Evolutionary conservation across 2,329 filamentous ascomycete species (phyloP).

Genomic region (Lecanicillium sp.): DNA sequence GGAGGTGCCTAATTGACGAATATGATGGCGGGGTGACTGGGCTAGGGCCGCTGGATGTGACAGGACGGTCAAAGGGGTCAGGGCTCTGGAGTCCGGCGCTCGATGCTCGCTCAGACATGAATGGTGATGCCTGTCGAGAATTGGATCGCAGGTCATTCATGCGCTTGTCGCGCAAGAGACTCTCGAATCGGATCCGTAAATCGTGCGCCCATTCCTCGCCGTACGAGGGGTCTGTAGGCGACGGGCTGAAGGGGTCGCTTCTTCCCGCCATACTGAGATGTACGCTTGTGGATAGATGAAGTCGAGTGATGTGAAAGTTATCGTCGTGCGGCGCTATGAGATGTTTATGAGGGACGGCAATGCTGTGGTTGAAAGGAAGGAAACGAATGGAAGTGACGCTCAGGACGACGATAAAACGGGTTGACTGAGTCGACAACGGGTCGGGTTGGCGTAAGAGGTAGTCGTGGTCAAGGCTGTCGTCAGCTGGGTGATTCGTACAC

Average conservation of each 20-base stretch:
- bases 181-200: constrained; percentile 76
- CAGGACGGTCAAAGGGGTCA: constrained; percentile 33
- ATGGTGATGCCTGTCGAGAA: constrained; percentile 52
- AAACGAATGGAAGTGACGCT: neutral
- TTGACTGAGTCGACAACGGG: constrained; percentile 3
- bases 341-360: constrained; percentile 3
- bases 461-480: constrained; percentile 9
- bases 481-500: constrained; percentile 13
- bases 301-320: neutral
- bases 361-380: neutral
- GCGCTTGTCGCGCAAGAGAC: constrained; percentile 75
- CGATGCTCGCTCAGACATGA: constrained; percentile 40
- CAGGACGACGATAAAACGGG: neutral
- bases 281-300: neutral
- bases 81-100: constrained; percentile 36
- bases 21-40: constrained; percentile 37
- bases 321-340: constrained; percentile 1
- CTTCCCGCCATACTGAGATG: constrained; percentile 29
- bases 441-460: constrained; percentile 6
- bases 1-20: constrained; percentile 39
- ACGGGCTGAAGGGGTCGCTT: constrained; percentile 23
- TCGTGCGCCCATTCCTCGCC: constrained; percentile 72
- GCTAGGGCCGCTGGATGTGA: constrained; percentile 40
- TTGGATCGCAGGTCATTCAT: constrained; percentile 62
- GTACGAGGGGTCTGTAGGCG: constrained; percentile 31